A percentile compares a stretch with the other conserved stretches of the same genome.
Conservation (phyloP, 2,329 filamentous ascomycete species). For the Stachybotrys chartarum region DNA sequence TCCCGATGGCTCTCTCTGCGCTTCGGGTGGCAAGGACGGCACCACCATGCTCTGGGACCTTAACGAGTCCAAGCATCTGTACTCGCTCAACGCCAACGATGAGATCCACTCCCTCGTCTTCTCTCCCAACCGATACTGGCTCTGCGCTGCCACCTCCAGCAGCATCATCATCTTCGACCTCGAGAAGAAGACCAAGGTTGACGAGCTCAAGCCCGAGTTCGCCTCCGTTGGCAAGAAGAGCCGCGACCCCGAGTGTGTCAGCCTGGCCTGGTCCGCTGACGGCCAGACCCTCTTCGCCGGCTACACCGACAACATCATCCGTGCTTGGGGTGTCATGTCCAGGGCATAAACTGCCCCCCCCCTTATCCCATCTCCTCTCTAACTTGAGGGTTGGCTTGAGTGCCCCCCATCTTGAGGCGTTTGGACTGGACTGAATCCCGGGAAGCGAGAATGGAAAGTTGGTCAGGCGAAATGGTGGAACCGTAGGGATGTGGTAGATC, state of each 20-base stretch:
- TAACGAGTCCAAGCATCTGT: constrained; percentile 99
- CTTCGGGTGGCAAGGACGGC: constrained; percentile 98
- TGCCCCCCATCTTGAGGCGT: not conserved
- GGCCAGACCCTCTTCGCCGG: constrained; percentile 99
- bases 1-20: constrained; percentile 97
- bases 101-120: constrained; percentile 99
- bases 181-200: constrained; percentile 99
- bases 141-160: constrained; percentile 94
- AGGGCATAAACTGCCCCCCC: constrained; percentile 55
- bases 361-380: constrained; percentile 1
- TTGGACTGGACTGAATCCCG: not conserved
- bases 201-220: constrained; percentile 99
- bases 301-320: constrained; percentile 99
- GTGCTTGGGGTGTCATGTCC: constrained; percentile 96
- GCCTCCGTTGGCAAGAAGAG: constrained; percentile 97
- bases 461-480: not conserved
- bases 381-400: constrained; percentile 10
- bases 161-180: constrained; percentile 99
- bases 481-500: constrained; percentile 27
- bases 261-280: constrained; percentile 94
- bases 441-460: not conserved
- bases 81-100: constrained; percentile 98
- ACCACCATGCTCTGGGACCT: constrained; percentile 99
- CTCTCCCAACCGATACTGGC: constrained; percentile 99
- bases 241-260: constrained; percentile 96